Base-by-base conservation (phyloP, 2,329 filamentous ascomycete species). In the Ascochyta viciae-villosae region DNA sequence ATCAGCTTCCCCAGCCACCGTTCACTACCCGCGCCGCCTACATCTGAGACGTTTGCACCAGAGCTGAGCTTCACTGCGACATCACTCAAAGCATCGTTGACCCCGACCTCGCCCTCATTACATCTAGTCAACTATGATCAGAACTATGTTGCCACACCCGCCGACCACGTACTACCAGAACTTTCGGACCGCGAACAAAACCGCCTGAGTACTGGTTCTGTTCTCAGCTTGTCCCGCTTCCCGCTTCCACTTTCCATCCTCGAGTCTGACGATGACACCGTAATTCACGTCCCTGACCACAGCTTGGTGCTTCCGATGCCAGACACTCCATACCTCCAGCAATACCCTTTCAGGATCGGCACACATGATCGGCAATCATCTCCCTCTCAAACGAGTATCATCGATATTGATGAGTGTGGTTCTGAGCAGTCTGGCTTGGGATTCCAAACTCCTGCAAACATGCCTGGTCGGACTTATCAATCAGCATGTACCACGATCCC, bases 241-340 rank as follows among this genome's bases (percentile, higher is more conserved):
- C 89, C 93, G 76, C 96, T 80, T 7, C 88, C 86, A 77, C 96
- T 92, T 79, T 91, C 96, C 73, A 87, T 91, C 9, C 89, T 93
- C 70, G 96, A 97, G 61, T 95, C 74, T 9, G 74, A 78, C 26
- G 81, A 78, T 6, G 1, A 80, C n/a, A 87, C 82, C 24, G 74
- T 83, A 1, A 86, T 89, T 62, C 84, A 54, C 44, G 3, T 44
- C 38, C 43, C 58, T 6, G 50, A 61, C 12, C 48, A 48, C n/a
- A 49, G 48, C 4, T 35, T 45, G 19, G 50, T 52, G 19, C 43
- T 50, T 4, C 37, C 49, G 27, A 42, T 58, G 27, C 62, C 55
- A 3, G 60, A 60, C 23, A 65, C 60, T 8, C 57, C 62, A 8
- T 51, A 57, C 9, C 43, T 62, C 10, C 52, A 61, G 8, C 68